phyloP scores from a whole-genome alignment of 2,329 filamentous ascomycete genomes.

The Alternaria sp. region DNA sequence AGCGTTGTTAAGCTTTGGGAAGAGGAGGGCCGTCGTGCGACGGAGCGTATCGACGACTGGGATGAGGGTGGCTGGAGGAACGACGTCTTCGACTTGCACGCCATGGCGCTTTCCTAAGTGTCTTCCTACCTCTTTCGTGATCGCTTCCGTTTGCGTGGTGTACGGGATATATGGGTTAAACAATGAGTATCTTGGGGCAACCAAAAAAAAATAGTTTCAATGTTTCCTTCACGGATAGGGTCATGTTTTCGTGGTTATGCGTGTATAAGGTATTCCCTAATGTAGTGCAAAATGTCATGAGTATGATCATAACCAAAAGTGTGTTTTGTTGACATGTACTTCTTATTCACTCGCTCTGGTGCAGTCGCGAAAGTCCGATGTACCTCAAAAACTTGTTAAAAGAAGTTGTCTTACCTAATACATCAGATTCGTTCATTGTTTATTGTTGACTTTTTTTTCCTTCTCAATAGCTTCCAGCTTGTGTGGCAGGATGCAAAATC shows the following conservation, averaged over 20 bases:
- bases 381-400: too few species aligned
- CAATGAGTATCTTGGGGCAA: not conserved
- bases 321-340: not conserved
- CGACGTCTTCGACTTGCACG: constrained; percentile 73
- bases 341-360: too few species aligned
- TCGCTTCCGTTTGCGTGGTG: not conserved
- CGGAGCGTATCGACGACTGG: constrained; percentile 77
- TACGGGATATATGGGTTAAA: not conserved
- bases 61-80: constrained; percentile 81
- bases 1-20: constrained; percentile 92
- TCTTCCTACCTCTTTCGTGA: not conserved
- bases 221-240: not conserved
- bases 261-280: not conserved
- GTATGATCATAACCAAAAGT: not conserved
- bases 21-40: constrained; percentile 74
- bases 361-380: too few species aligned
- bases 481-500: not conserved
- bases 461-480: too few species aligned
- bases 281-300: not conserved
- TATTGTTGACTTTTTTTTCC: too few species aligned
- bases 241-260: not conserved
- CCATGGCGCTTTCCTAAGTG: constrained; percentile 39
- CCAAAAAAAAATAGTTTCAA: not conserved
- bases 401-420: too few species aligned
- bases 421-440: too few species aligned